Conservation (phyloP, 768 basidiomycete species). For the Tubosaeta brunneosetosa region DNA sequence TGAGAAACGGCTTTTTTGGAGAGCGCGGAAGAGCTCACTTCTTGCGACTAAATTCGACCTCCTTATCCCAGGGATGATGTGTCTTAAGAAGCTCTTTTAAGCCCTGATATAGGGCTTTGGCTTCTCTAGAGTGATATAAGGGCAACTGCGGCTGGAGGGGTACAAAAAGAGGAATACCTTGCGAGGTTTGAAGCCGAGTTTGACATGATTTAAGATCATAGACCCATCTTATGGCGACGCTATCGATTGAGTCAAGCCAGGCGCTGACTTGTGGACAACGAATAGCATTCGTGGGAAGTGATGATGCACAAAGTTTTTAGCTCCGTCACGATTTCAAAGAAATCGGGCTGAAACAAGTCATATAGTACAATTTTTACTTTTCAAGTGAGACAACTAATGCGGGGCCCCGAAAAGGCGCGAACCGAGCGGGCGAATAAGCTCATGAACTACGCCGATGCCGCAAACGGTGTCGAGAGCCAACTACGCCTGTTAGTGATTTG, state of each 20-base stretch:
- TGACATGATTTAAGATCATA: conserved; percentile 32
- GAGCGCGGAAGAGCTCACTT: conserved; percentile 48
- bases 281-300: conserved; percentile 21
- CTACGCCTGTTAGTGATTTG: neutral
- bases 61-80: conserved; percentile 76
- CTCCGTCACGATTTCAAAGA: neutral
- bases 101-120: conserved; percentile 66
- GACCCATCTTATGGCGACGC: conserved; percentile 21
- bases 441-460: neutral
- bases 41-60: conserved; percentile 82
- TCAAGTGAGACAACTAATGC: neutral
- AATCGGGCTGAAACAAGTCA: neutral
- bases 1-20: conserved; percentile 6
- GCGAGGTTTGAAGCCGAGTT: conserved; percentile 38
- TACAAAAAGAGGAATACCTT: conserved; percentile 23
- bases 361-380: neutral
- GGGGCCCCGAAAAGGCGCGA: too few species aligned
- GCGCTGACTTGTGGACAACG: conserved; percentile 1
- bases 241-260: conserved; percentile 10
- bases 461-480: neutral
- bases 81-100: conserved; percentile 73
- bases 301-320: neutral
- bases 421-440: too few species aligned
- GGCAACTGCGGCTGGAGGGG: neutral
- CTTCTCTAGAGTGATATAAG: conserved; percentile 52